Base-by-base conservation (phyloP, 768 basidiomycete species). In the Daedaleopsis sinensis region DNA sequence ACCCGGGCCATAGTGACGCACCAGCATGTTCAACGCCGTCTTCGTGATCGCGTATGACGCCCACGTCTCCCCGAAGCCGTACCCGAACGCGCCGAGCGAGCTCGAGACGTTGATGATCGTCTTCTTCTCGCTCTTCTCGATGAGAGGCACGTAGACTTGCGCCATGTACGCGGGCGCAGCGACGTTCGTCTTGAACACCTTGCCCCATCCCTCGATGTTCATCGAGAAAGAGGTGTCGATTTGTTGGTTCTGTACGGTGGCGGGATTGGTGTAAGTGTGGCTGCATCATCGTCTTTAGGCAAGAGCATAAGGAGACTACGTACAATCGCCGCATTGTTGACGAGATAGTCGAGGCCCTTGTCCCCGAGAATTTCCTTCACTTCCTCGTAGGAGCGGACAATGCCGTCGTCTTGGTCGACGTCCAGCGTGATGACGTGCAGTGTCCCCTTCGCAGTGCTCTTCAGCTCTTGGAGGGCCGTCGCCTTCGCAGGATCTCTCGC, bases 321-420 rank as follows among this genome's bases (percentile, higher is more conserved):
- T 27, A 63, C 77, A 19, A 76, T 64, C 0, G 67, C 77, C 4
- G 77, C 76, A 39, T 77, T 78, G 67, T 78, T 80, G 57, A 78
- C 58, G 24, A 80, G 67, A 51, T 77, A 79, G 64, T 80, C 76
- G 7, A 79, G 65, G 7, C 78, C 76, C 0, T 49, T 27, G 39
- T 64, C 65, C 2, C 64, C 69, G n/a, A 79, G 63, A 27, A 75
- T 57, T 39, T 55, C 65, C 39, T 62, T 67, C 12, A 72, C 68
- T 4, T 59, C 43, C 27, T 61, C 50, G 3, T 60, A 65, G 12
- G 73, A 70, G 0, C 42, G 61, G 11, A 68, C 59, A 57, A 77
- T 73, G 24, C 68, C 65, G 13, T 53, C 62, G 39, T 63, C 43
- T 43, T 72, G 63, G 35, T 56, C 62, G 21, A 71, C 67, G 52